phyloP scores from a whole-genome alignment of 1,284 basidiomycete species.

The Golubevia sp. region DNA sequence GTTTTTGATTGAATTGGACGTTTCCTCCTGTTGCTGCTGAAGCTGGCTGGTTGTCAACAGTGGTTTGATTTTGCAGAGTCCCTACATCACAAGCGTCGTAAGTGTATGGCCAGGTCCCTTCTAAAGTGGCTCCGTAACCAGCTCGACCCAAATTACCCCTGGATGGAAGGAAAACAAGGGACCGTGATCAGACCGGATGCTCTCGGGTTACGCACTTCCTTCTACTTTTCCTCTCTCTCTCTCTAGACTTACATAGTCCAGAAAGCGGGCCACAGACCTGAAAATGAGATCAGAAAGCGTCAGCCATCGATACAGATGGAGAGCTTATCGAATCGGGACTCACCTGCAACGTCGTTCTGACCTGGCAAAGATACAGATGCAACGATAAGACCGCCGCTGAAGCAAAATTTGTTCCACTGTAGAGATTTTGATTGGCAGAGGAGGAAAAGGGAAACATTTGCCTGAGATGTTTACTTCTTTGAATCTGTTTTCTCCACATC shows the following conservation, averaged over 20 bases:
- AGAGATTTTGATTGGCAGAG: no score
- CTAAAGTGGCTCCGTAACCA: slow-evolving; percentile 50
- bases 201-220: no score
- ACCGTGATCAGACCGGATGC: no score
- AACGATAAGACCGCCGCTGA: slow-evolving; percentile 49
- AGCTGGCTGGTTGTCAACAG: slow-evolving; percentile 21
- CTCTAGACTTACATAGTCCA: background rate
- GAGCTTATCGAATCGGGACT: no score
- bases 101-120: slow-evolving; percentile 58
- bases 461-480: no score
- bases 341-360: slow-evolving; percentile 27
- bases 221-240: background rate
- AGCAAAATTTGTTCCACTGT: slow-evolving; percentile 62
- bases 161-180: background rate
- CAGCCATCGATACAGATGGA: no score
- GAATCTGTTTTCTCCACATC: no score
- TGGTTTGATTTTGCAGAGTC: slow-evolving; percentile 49
- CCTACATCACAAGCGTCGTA: slow-evolving; percentile 42
- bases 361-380: slow-evolving; percentile 41
- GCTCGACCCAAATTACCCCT: slow-evolving; percentile 58
- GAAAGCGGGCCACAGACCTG: slow-evolving; percentile 52
- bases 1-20: slow-evolving; percentile 44
- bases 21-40: slow-evolving; percentile 26
- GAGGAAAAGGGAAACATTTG: no score
- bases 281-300: no score